These are phyloP conservation scores for Viola pubescens DNA, from an alignment of 441 rosid genomes.

Conservation along the genomic window DNA sequence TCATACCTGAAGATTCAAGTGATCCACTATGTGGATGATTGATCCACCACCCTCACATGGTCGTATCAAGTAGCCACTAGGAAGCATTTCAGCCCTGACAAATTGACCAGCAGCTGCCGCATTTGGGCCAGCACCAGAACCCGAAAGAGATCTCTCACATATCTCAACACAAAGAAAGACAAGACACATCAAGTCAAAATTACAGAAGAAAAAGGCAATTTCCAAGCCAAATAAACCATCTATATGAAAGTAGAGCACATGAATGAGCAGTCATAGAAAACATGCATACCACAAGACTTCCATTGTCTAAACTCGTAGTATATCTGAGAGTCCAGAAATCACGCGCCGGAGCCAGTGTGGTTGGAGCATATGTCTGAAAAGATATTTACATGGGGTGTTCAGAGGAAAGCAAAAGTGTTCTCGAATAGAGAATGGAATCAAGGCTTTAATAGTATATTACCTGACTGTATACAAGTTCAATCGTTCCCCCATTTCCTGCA, in stretches of 20 bases:
- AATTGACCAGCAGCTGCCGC: constrained; percentile 74
- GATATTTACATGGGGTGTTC: constrained; percentile 10
- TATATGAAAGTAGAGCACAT: neutral
- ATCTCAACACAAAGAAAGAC: constrained; percentile 33
- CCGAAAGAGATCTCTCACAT: constrained; percentile 97
- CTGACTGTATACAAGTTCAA: constrained; percentile 93
- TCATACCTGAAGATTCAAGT: constrained; percentile 80
- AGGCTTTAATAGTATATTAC: constrained; percentile 26
- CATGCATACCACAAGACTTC: constrained; percentile 91
- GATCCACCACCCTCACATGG: constrained; percentile 99
- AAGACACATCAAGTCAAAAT: neutral
- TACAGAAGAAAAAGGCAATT: no score
- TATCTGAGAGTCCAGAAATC: constrained; percentile 99
- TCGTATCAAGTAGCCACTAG: constrained; percentile 91
- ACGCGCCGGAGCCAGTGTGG: constrained; percentile 94
- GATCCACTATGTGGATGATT: constrained; percentile 93
- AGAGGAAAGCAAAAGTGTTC: neutral
- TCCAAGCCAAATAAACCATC: neutral
- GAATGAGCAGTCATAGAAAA: neutral
- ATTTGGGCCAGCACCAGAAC: constrained; percentile 86
- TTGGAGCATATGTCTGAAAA: constrained; percentile 82
- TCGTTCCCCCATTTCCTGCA: constrained; percentile 89
- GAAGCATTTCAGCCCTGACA: constrained; percentile 94
- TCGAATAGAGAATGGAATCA: constrained; percentile 3
- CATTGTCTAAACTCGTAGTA: constrained; percentile 81